Evolutionary conservation across 257 asterid genomes (phyloP), one percentile per base, ranked within the genome.

Genomic region (Salvia hispanica): DNA sequence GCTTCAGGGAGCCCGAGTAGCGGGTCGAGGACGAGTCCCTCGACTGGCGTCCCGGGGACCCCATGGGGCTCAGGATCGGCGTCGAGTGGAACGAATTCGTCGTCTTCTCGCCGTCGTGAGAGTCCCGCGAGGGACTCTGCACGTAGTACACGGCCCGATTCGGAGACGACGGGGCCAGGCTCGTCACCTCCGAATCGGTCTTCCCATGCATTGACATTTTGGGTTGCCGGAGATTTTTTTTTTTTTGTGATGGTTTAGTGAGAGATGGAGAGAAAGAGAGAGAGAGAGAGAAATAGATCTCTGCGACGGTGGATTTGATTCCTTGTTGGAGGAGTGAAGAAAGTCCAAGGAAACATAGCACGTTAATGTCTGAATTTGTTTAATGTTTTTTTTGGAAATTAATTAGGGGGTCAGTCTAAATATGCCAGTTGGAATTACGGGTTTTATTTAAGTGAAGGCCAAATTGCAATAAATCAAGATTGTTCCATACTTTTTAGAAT

Each of bases 41-140:
- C 3, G 98, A 90, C n/a, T 90, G 97, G 16, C 83, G 97, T 12
- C 97, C 97, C 40, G 98, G 98, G 0, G 98, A 92, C 3, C 93
- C 98, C 88, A 83, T 77, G 13, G 98, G 97, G 71, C 96, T 87
- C 55, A 86, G 79, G 0, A 86, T 80, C 51, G 98, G 98, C 7
- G 97, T 93, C 3, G 97, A 93, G 62, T 86, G 99, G 77, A 90
- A 90, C 0, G 98, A 93, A 44, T 90, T 86, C 1, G 96, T 84
- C 4, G 98, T 92, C 82, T 92, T 92, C 69, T 90, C 98, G 0
- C 98, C 97, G 48, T 92, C 98, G 73, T 92, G 97, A 0, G 99
- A 89, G 76, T 93, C 98, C 64, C 98, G 50, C 7, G 98, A 93
- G 21, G 98, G 97, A 47, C 95, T 86, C 74, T 93, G 98, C 57